Percentiles rank a stretch among this genome's conserved stretches.
These are phyloP conservation scores for Cerioporus squamosus DNA, from an alignment of 1,284 basidiomycete species.

Conservation along the genomic window DNA sequence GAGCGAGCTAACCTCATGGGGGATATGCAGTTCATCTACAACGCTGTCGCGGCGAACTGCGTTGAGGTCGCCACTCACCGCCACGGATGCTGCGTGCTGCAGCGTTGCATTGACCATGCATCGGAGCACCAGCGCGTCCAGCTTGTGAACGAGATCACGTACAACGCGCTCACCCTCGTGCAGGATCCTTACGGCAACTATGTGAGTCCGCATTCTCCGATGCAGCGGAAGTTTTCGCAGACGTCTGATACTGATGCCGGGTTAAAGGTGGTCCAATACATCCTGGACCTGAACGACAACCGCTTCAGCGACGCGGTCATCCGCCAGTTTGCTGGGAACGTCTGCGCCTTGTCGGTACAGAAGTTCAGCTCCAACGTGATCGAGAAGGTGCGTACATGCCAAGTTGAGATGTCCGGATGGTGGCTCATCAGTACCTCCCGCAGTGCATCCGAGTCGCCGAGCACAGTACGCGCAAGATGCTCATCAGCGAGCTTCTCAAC, in stretches of 20 bases:
- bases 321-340: slow-evolving; percentile 96
- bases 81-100: slow-evolving; percentile 98
- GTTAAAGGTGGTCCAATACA: slow-evolving; percentile 93
- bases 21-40: slow-evolving; percentile 91
- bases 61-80: slow-evolving; percentile 99
- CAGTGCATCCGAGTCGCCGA: slow-evolving; percentile 98
- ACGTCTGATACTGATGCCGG: slow-evolving; percentile 18
- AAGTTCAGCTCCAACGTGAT: slow-evolving; percentile 98
- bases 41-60: slow-evolving; percentile 98
- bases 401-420: not conserved
- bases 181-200: slow-evolving; percentile 99
- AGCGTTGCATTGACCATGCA: slow-evolving; percentile 98
- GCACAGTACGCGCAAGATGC: slow-evolving; percentile 89
- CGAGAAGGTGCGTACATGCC: slow-evolving; percentile 67
- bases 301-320: slow-evolving; percentile 98
- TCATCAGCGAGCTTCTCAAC: slow-evolving; percentile 96
- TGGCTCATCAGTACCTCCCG: not conserved
- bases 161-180: slow-evolving; percentile 95
- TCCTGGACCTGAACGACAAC: slow-evolving; percentile 97
- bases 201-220: slow-evolving; percentile 49
- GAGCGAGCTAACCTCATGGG: not conserved
- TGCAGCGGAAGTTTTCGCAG: not conserved
- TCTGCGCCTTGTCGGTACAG: slow-evolving; percentile 97
- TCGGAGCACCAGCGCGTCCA: slow-evolving; percentile 95
- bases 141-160: slow-evolving; percentile 98